Conservation (phyloP, 2,329 filamentous ascomycete genomes). For the Endoconidiophora polonica region DNA sequence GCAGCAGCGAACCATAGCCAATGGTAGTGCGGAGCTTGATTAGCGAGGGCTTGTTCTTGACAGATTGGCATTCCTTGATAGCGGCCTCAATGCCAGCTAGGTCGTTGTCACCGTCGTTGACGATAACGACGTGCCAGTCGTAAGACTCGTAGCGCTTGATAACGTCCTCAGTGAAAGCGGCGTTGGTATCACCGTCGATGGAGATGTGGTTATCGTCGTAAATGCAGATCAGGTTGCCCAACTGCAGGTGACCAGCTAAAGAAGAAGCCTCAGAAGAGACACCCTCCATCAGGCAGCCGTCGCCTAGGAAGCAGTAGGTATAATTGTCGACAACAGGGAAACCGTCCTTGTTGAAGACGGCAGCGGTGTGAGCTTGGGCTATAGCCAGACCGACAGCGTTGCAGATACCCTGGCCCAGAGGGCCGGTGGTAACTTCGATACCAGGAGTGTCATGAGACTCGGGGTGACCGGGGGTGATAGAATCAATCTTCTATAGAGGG, state of each 20-base stretch:
- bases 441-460: slow-evolving; percentile 94
- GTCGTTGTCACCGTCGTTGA: slow-evolving; percentile 79
- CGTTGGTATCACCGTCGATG: slow-evolving; percentile 87
- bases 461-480: slow-evolving; percentile 87
- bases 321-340: slow-evolving; percentile 89
- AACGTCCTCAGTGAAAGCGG: slow-evolving; percentile 94
- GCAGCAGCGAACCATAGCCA: slow-evolving; percentile 80
- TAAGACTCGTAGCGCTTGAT: slow-evolving; percentile 89
- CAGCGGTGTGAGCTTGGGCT: slow-evolving; percentile 80
- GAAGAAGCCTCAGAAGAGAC: slow-evolving; percentile 85
- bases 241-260: slow-evolving; percentile 85
- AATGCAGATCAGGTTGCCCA: slow-evolving; percentile 91
- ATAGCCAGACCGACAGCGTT: slow-evolving; percentile 98
- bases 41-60: slow-evolving; percentile 90
- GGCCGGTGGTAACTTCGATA: slow-evolving; percentile 94
- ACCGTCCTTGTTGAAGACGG: slow-evolving; percentile 89
- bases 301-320: slow-evolving; percentile 92
- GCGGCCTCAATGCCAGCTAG: slow-evolving; percentile 76
- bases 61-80: slow-evolving; percentile 66
- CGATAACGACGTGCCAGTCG: slow-evolving; percentile 80
- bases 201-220: slow-evolving; percentile 99
- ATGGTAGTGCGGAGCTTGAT: slow-evolving; percentile 98
- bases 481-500: slow-evolving; percentile 31
- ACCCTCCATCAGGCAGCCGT: slow-evolving; percentile 98
- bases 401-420: slow-evolving; percentile 90